A percentile compares a stretch with the other conserved stretches of the same genome.
phyloP scores from a whole-genome alignment of 495 filamentous ascomycete species.

The Staphylotrichum longicolle region DNA sequence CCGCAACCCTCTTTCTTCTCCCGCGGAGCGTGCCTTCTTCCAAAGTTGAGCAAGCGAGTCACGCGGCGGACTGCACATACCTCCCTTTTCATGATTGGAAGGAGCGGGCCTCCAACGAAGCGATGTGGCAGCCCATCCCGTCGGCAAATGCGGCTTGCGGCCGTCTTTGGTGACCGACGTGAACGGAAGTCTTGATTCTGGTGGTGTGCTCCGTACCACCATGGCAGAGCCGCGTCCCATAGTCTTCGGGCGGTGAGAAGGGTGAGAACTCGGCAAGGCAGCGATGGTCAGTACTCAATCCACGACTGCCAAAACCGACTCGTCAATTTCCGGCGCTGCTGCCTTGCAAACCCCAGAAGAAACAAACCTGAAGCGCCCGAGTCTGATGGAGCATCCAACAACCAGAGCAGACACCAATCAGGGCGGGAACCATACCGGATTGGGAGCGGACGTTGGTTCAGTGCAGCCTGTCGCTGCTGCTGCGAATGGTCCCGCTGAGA shows the following conservation, averaged over 20 bases:
- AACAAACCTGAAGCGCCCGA: too few relatives aligned
- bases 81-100: conserved; percentile 8
- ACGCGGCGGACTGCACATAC: not conserved
- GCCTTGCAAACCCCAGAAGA: too few relatives aligned
- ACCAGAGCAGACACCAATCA: not conserved
- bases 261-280: not conserved
- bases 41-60: conserved; percentile 2
- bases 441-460: not conserved
- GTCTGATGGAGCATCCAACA: not conserved
- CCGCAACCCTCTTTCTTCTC: not conserved
- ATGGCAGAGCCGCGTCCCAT: not conserved
- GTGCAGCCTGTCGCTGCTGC: not conserved
- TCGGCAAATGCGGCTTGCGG: conserved; percentile 9
- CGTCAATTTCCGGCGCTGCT: too few relatives aligned
- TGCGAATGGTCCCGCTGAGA: too few relatives aligned
- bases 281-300: not conserved
- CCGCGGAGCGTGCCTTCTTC: not conserved
- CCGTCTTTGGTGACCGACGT: not conserved
- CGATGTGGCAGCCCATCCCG: not conserved
- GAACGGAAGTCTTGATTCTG: not conserved
- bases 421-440: not conserved
- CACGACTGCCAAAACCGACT: too few relatives aligned
- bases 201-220: conserved; percentile 1
- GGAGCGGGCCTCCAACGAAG: not conserved
- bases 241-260: not conserved